Base-by-base conservation (phyloP, 1,139 yeast species). In the Yamadazyma membranifaciens region DNA sequence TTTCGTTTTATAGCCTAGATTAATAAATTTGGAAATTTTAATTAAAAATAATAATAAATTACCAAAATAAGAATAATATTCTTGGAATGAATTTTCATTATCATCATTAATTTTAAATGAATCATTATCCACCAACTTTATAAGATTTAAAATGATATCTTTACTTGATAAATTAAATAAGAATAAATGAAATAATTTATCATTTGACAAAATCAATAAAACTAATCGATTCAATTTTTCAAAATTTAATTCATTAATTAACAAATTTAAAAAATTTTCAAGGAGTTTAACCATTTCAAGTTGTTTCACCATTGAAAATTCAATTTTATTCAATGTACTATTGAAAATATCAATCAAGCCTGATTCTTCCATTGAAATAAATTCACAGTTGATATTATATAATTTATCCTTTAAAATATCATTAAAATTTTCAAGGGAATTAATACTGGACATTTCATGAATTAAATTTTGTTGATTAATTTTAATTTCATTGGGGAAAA, bases 61-160 rank as follows among this genome's bases (percentile, higher is more conserved):
- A 0, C 94, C 91, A 56, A 83, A 80, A 40, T 83, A 81, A 1
- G 86, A 69, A 54, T 81, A 85, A n/a, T 69, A 59, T 28, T 85
- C 92, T 55, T 83, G 92, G 50, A 78, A 78, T 51, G 81, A 79
- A 38, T 75, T 71, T 38, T 74, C 80, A 35, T 75, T 82, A 36
- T 46, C 54, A 15, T 71, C 74, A 33, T 66, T 75, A 22, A 59
- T 54, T 34, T 53, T 57, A 41, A 69, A 69, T 6, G 55, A 45
- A 28, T 67, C 67, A 26, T 46, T 46, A 45, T 73, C 77, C 13
- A 71, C 51, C 42, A 63, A 63, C 25, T 59, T 62, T 3, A 68
- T 57, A 31, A 72, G 45, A 41, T 57, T 61, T n/a, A 65, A 44
- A 2, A 47, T 42, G 28, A 51, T 45, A 0, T 67, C 65, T 9